Conservation (phyloP, 176 grass and related monocot species). For the Zoysia japonica region DNA sequence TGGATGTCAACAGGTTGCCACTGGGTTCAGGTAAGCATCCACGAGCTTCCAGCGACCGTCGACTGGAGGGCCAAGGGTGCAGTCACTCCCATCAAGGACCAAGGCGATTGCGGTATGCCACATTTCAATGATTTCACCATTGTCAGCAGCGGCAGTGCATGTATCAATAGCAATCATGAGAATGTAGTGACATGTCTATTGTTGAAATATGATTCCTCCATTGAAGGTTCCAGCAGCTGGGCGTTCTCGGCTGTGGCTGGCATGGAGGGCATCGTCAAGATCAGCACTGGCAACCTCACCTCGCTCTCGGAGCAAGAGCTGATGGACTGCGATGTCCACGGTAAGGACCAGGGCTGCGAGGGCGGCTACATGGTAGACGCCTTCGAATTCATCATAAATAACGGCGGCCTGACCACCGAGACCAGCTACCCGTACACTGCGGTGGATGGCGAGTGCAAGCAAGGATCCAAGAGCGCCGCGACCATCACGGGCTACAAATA, state of each 20-base stretch:
- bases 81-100: slow-evolving; percentile 25
- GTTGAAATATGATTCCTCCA: not conserved
- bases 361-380: not conserved
- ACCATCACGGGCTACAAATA: slow-evolving; percentile 19
- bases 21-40: slow-evolving; percentile 17
- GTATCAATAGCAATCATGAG: not conserved
- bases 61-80: slow-evolving; percentile 18
- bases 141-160: not conserved
- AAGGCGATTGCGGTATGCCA: slow-evolving; percentile 7
- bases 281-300: slow-evolving; percentile 11
- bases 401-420: slow-evolving; percentile 7
- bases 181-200: not conserved
- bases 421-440: not conserved
- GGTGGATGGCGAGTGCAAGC: slow-evolving; percentile 2
- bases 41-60: not conserved
- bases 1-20: too few relatives aligned
- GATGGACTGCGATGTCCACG: slow-evolving; percentile 11
- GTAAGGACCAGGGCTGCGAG: not conserved
- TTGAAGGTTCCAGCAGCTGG: slow-evolving; percentile 3
- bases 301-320: slow-evolving; percentile 25
- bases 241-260: slow-evolving; percentile 27
- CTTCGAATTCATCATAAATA: slow-evolving; percentile 24
- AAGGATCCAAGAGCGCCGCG: not conserved
- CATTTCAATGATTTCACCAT: too few relatives aligned
- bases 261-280: slow-evolving; percentile 22